Percentiles rank a stretch among this genome's conserved stretches.
Conservation (phyloP, 1,284 basidiomycete genomes). For the Tausonia pullulans region DNA sequence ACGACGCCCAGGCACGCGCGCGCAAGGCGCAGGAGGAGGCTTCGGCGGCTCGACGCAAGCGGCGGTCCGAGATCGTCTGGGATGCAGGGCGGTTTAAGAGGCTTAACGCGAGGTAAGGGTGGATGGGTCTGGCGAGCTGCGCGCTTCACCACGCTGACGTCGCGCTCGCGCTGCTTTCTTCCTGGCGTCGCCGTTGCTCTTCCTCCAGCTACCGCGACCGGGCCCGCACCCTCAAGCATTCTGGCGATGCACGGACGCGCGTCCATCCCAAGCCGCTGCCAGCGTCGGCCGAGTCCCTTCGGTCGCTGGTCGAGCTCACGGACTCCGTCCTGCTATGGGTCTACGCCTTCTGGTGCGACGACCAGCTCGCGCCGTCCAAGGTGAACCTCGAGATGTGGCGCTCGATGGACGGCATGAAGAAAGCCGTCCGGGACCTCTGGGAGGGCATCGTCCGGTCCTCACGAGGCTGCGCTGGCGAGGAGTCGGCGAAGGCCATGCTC, state of each 20-base stretch:
- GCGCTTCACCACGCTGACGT: neutral
- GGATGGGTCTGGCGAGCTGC: too few species aligned
- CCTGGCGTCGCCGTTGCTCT: neutral
- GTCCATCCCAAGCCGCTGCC: neutral
- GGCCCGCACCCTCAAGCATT: slow-evolving; percentile 10
- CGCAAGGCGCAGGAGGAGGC: neutral
- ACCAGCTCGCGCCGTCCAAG: slow-evolving; percentile 27
- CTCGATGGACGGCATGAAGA: slow-evolving; percentile 24
- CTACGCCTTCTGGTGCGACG: slow-evolving; percentile 41
- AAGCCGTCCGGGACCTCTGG: slow-evolving; percentile 26
- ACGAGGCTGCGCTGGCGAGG: slow-evolving; percentile 18
- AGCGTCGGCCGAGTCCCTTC: slow-evolving; percentile 17
- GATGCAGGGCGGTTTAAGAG: neutral
- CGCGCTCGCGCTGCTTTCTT: too few species aligned
- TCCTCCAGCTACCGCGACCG: slow-evolving; percentile 7
- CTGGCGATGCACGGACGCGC: slow-evolving; percentile 12
- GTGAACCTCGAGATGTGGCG: slow-evolving; percentile 23
- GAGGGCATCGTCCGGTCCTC: slow-evolving; percentile 19
- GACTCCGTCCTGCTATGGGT: slow-evolving; percentile 41
- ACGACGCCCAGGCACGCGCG: neutral
- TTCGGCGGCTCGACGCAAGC: neutral
- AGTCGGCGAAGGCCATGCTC: slow-evolving; percentile 28
- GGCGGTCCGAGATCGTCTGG: neutral
- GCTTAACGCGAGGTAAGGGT: neutral
- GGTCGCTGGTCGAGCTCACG: slow-evolving; percentile 35